phyloP scores from a whole-genome alignment of 1,284 basidiomycete species.

The Ustilago nuda region DNA sequence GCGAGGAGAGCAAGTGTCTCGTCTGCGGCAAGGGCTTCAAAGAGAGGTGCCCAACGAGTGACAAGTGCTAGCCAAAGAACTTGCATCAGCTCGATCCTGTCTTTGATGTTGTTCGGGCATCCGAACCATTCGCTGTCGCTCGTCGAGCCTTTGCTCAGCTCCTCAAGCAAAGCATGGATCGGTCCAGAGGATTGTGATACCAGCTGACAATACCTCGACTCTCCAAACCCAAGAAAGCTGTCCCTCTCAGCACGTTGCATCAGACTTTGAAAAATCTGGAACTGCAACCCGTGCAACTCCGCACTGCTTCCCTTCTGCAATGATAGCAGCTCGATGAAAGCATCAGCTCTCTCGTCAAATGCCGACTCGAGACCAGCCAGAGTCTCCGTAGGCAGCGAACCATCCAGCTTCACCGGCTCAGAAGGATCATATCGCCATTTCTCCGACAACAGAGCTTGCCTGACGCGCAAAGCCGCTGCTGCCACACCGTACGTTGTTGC shows the following conservation, averaged over 20 bases:
- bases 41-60: constrained; percentile 42
- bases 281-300: constrained; percentile 15
- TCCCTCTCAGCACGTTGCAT: constrained; percentile 48
- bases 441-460: constrained; percentile 34
- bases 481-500: constrained; percentile 18
- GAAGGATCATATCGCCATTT: constrained; percentile 47
- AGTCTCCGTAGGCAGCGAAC: constrained; percentile 33
- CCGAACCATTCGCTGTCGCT: constrained; percentile 21
- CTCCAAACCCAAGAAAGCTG: constrained; percentile 5
- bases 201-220: constrained; percentile 33
- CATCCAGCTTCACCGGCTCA: constrained; percentile 47
- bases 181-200: constrained; percentile 7
- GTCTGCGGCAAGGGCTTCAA: constrained; percentile 27
- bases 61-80: constrained; percentile 52
- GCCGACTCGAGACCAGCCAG: constrained; percentile 28
- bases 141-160: neutral
- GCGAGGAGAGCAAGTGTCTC: constrained; percentile 24
- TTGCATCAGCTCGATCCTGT: constrained; percentile 23
- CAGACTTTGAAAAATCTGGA: constrained; percentile 38
- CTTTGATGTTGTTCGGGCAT: constrained; percentile 3
- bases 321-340: constrained; percentile 25
- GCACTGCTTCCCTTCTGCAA: neutral
- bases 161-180: constrained; percentile 11
- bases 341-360: constrained; percentile 37
- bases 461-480: constrained; percentile 35